Evolutionary conservation across 2,329 filamentous ascomycete species (phyloP), one percentile per base, ranked within the genome.

Genomic region (Colletotrichum sp.): DNA sequence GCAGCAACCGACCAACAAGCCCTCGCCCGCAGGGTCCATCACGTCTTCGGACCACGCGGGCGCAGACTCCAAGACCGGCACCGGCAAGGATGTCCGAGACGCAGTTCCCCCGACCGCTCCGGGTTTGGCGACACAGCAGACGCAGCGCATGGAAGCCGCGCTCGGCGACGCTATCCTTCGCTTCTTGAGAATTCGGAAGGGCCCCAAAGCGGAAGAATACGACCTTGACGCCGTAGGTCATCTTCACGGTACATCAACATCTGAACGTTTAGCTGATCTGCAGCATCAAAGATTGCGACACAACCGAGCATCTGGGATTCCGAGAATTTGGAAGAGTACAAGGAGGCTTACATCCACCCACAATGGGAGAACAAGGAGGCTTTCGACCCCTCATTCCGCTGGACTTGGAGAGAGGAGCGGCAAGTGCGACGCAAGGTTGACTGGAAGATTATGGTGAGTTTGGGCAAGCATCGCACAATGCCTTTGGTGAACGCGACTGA

Each of bases 281-380:
- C 7, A 52, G 43, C 10, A 21, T 64, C 24, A 16, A 18, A 84
- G 82, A 77, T 82, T 63, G 83, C 83, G 21, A 85, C 83, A 2
- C 83, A 85, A 63, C 82, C 82, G 0, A 85, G 83, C 36, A 84
- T 85, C 3, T 84, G 83, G 83, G 83, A 85, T 48, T 83, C 83
- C 0, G 82, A 82, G 34, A 81, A 83, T 10, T 39, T 84, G 18
- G 83, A 84, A 57, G 79, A 84, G 48, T 84, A 83, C 68, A 84
- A 84, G 57, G 69, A 81, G 26, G 77, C 80, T 3, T 84, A 84
- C 30, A 84, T 84, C 7, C 83, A 84, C 48, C 79, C 82, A 0
- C 74, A 84, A 64, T 85, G 84, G 82, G 84, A 85, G 79, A 86
- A 86, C 65, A 79, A 77, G 72, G 61, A 74, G 3, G 81, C 81